Percentiles rank a stretch among this genome's conserved stretches.
These are phyloP conservation scores for Pyrenochaeta sp. DNA, from an alignment of 2,329 filamentous ascomycete genomes.

Conservation along the genomic window DNA sequence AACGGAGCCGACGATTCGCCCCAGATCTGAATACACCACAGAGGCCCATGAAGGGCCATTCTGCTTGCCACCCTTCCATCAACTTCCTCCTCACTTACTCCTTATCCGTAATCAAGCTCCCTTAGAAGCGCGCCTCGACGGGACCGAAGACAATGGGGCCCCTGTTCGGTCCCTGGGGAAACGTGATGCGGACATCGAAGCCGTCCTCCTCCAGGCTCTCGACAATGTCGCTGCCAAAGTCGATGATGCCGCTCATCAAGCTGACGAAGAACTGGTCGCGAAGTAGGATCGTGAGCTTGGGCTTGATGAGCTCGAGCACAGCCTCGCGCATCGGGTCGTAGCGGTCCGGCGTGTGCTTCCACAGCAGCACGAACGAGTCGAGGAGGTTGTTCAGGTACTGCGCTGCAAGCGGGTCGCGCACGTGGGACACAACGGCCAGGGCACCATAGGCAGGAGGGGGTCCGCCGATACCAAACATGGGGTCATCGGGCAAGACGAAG, in stretches of 20 bases:
- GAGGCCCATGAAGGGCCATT: too few species aligned
- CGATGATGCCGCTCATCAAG: constrained; percentile 18
- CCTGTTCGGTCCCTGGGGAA: too few species aligned
- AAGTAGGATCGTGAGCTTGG: constrained; percentile 16
- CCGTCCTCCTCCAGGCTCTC: constrained; percentile 27
- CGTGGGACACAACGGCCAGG: neutral
- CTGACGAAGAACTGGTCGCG: constrained; percentile 20
- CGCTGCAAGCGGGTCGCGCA: neutral
- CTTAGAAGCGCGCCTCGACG: too few species aligned
- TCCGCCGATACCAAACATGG: neutral
- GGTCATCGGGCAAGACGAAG: neutral
- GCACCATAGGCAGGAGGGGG: neutral
- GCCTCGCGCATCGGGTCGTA: constrained; percentile 22
- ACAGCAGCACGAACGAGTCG: constrained; percentile 29
- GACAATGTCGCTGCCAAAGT: constrained; percentile 23
- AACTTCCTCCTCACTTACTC: too few species aligned
- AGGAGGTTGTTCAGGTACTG: constrained; percentile 19
- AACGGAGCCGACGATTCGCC: too few species aligned
- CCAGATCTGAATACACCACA: too few species aligned
- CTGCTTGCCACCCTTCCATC: too few species aligned
- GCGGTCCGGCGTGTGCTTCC: constrained; percentile 23
- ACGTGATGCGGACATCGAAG: constrained; percentile 21
- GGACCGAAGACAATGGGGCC: too few species aligned
- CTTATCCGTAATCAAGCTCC: neutral
- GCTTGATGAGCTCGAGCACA: constrained; percentile 26